phyloP scores from a whole-genome alignment of 2,329 filamentous ascomycete species.

The Penicillium expansum region DNA sequence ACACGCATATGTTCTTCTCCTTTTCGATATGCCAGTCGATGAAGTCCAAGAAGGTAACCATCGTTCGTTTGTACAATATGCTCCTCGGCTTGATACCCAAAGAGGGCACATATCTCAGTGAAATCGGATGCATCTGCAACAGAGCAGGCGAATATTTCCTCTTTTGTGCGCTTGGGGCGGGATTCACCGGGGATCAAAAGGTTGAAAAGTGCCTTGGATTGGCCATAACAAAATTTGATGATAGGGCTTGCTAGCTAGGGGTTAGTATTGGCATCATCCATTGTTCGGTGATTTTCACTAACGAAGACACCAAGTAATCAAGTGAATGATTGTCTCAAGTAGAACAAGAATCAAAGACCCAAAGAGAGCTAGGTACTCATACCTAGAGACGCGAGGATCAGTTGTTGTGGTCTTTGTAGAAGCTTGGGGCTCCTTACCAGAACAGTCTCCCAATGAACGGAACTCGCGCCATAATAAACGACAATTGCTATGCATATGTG shows the following conservation, averaged over 20 bases:
- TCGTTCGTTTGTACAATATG: conserved; percentile 93
- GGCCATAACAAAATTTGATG: conserved; percentile 76
- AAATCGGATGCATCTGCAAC: conserved; percentile 89
- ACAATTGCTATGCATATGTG: conserved; percentile 5
- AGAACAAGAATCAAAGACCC: conserved; percentile 79
- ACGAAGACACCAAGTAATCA: conserved; percentile 87
- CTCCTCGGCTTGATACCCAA: conserved; percentile 91
- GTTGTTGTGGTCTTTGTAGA: background rate
- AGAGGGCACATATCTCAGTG: conserved; percentile 85
- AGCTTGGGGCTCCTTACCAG: conserved; percentile 36
- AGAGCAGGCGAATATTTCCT: conserved; percentile 68
- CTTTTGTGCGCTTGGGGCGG: conserved; percentile 64
- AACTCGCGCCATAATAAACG: conserved; percentile 52
- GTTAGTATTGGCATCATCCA: conserved; percentile 18
- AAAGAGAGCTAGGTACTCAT: conserved; percentile 83
- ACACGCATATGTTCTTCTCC: conserved; percentile 78
- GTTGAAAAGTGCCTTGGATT: conserved; percentile 81
- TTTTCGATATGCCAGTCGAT: conserved; percentile 77
- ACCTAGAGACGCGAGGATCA: conserved; percentile 46
- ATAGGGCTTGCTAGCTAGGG: conserved; percentile 65
- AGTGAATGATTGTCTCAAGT: conserved; percentile 76
- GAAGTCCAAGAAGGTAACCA: conserved; percentile 86
- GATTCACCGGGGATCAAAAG: conserved; percentile 67
- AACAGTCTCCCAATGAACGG: conserved; percentile 63
- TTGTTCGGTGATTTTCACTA: conserved; percentile 36